A percentile compares a stretch with the other conserved stretches of the same genome.
These are phyloP conservation scores for Magnaporthiopsis poae DNA, from an alignment of 2,329 filamentous ascomycete genomes.

Conservation along the genomic window DNA sequence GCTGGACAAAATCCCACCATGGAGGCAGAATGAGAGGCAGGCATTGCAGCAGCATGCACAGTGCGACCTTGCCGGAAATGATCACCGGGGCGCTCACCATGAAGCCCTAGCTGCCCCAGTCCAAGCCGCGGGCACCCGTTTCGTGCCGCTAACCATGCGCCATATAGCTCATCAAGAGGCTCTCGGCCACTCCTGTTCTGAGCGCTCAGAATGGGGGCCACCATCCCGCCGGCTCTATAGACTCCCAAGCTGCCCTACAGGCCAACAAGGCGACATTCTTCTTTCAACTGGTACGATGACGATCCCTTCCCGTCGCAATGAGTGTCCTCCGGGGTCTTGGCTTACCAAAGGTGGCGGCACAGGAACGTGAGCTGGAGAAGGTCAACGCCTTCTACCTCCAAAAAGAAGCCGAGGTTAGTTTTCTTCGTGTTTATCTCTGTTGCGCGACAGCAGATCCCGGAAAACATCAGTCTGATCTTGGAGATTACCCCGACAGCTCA, in stretches of 20 bases:
- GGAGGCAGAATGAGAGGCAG: background rate
- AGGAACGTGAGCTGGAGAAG: constrained; percentile 97
- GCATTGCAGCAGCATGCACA: background rate
- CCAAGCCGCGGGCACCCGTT: background rate
- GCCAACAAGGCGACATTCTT: constrained; percentile 98
- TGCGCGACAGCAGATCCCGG: background rate
- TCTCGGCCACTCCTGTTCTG: constrained; percentile 82
- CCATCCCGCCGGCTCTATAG: constrained; percentile 39
- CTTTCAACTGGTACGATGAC: constrained; percentile 71
- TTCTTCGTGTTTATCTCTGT: background rate
- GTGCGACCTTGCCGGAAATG: background rate
- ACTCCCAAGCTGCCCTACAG: constrained; percentile 82
- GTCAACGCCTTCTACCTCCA: constrained; percentile 97
- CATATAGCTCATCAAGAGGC: constrained; percentile 87
- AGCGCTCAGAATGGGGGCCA: constrained; percentile 60
- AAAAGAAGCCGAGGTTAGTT: constrained; percentile 85
- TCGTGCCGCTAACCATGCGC: constrained; percentile 20
- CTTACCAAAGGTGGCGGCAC: constrained; percentile 27
- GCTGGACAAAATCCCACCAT: background rate
- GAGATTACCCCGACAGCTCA: constrained; percentile 51
- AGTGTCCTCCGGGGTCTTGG: constrained; percentile 16
- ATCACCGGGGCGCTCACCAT: background rate
- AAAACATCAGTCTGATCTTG: constrained; percentile 9
- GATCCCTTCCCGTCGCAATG: constrained; percentile 9
- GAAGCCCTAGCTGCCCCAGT: background rate